phyloP scores from a whole-genome alignment of 2,329 filamentous ascomycete species.

The Nigrospora oryzae region DNA sequence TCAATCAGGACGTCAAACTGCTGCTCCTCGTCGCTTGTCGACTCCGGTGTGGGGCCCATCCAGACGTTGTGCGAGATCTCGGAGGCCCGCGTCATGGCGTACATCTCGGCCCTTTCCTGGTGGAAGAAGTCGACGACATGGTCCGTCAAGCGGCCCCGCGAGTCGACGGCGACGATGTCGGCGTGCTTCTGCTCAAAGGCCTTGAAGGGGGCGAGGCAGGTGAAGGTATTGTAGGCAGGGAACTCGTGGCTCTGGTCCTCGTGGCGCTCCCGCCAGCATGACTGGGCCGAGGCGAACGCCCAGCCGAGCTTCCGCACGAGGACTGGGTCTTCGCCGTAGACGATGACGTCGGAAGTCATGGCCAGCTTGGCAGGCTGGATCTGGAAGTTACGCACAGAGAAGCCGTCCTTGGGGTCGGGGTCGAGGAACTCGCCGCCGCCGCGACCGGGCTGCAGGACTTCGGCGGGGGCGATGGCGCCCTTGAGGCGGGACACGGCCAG shows the following conservation, averaged over 20 bases:
- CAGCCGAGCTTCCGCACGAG: slow-evolving; percentile 55
- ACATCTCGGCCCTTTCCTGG: slow-evolving; percentile 88
- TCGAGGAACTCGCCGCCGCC: slow-evolving; percentile 63
- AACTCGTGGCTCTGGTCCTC: slow-evolving; percentile 43
- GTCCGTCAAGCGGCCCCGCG: slow-evolving; percentile 62
- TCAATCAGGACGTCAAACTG: slow-evolving; percentile 82
- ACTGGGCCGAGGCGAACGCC: slow-evolving; percentile 69
- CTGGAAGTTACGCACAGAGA: slow-evolving; percentile 94
- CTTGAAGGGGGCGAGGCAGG: slow-evolving; percentile 55
- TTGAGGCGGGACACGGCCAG: slow-evolving; percentile 69
- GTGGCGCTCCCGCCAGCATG: slow-evolving; percentile 61
- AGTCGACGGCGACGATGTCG: slow-evolving; percentile 68
- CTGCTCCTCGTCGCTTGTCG: slow-evolving; percentile 46
- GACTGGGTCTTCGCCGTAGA: slow-evolving; percentile 71
- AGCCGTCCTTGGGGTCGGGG: slow-evolving; percentile 79
- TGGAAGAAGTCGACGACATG: slow-evolving; percentile 81
- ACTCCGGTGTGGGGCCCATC: slow-evolving; percentile 79
- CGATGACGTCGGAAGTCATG: slow-evolving; percentile 80
- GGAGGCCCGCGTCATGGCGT: slow-evolving; percentile 79
- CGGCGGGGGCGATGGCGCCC: slow-evolving; percentile 74
- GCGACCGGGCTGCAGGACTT: slow-evolving; percentile 54
- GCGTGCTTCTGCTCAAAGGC: slow-evolving; percentile 64
- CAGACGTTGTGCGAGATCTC: slow-evolving; percentile 87
- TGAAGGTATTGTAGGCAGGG: slow-evolving; percentile 77
- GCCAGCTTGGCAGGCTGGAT: slow-evolving; percentile 88